Percentiles rank a stretch among this genome's conserved stretches.
Evolutionary conservation across 176 grass and related monocot species (phyloP).

Genomic region (Tillandsia fasciculata): DNA sequence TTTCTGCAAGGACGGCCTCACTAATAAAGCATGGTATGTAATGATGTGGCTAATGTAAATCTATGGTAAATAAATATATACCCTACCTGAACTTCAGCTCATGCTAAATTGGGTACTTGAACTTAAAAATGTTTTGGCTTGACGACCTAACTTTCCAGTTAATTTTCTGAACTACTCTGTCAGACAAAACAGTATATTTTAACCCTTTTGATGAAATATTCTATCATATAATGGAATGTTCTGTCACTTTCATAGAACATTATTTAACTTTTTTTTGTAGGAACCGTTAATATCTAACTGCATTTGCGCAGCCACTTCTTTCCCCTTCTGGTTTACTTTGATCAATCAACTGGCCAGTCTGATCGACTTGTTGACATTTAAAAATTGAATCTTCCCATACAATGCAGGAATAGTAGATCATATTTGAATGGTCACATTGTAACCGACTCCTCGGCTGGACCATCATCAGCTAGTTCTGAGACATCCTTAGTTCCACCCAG

Average conservation of each 20-base stretch:
- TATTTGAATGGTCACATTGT: conserved; percentile 21
- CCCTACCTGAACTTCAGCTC: neutral
- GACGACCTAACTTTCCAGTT: too few species aligned
- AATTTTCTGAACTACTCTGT: too few species aligned
- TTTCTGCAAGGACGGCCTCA: neutral
- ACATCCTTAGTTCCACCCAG: conserved; percentile 8
- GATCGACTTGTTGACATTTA: neutral
- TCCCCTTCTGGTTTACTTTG: neutral
- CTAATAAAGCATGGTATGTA: neutral
- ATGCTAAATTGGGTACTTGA: too few species aligned
- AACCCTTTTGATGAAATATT: too few species aligned
- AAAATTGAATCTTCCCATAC: neutral
- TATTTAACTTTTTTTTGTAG: too few species aligned
- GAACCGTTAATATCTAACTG: too few species aligned
- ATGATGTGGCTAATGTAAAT: neutral
- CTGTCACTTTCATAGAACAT: too few species aligned
- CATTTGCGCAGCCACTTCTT: neutral
- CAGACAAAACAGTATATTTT: too few species aligned
- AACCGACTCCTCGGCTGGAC: conserved; percentile 24
- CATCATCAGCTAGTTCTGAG: conserved; percentile 21
- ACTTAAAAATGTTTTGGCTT: too few species aligned
- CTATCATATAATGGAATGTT: too few species aligned
- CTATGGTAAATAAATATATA: neutral
- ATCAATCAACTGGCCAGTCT: neutral
- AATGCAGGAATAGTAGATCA: conserved; percentile 15